Evolutionary conservation across 257 asterid species (phyloP).

Genomic region (Lavandula angustifolia): DNA sequence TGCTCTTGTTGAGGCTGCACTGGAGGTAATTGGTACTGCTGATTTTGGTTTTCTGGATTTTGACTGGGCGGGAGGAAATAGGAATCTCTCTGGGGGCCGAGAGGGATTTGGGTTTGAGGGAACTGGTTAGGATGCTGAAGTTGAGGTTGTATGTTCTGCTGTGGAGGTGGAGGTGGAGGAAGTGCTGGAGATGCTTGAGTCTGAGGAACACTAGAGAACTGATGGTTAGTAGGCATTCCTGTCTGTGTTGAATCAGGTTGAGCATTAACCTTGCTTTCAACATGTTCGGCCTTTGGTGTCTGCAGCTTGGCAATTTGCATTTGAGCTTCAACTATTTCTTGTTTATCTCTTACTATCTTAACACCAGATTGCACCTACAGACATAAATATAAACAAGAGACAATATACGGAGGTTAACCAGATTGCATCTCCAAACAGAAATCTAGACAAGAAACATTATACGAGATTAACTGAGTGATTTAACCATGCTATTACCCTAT

Average conservation of each 20-base stretch:
- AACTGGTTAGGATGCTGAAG: slow-evolving; percentile 60
- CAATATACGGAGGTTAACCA: background rate
- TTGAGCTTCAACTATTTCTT: slow-evolving; percentile 73
- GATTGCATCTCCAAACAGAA: too few relatives aligned
- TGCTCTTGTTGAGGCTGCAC: slow-evolving; percentile 1
- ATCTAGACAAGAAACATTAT: too few relatives aligned
- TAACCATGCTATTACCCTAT: slow-evolving; percentile 4
- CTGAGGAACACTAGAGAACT: slow-evolving; percentile 47
- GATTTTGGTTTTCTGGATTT: slow-evolving; percentile 55
- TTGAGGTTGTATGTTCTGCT: slow-evolving; percentile 53
- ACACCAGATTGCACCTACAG: slow-evolving; percentile 81
- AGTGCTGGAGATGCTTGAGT: slow-evolving; percentile 46
- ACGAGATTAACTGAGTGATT: slow-evolving; percentile 8
- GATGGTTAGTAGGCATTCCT: slow-evolving; percentile 54
- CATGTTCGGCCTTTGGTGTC: slow-evolving; percentile 54
- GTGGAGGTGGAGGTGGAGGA: slow-evolving; percentile 56
- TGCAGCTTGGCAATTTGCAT: slow-evolving; percentile 67
- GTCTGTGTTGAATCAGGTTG: slow-evolving; percentile 48
- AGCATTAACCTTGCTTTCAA: slow-evolving; percentile 46
- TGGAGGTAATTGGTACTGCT: slow-evolving; percentile 46
- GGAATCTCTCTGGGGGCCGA: slow-evolving; percentile 61
- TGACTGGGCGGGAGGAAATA: slow-evolving; percentile 62
- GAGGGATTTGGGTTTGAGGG: slow-evolving; percentile 53
- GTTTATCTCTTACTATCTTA: slow-evolving; percentile 69
- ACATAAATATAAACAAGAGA: slow-evolving; percentile 28